A percentile compares a stretch with the other conserved stretches of the same genome.
phyloP scores from a whole-genome alignment of 805 yeast species.

The Candida nemodendra region DNA sequence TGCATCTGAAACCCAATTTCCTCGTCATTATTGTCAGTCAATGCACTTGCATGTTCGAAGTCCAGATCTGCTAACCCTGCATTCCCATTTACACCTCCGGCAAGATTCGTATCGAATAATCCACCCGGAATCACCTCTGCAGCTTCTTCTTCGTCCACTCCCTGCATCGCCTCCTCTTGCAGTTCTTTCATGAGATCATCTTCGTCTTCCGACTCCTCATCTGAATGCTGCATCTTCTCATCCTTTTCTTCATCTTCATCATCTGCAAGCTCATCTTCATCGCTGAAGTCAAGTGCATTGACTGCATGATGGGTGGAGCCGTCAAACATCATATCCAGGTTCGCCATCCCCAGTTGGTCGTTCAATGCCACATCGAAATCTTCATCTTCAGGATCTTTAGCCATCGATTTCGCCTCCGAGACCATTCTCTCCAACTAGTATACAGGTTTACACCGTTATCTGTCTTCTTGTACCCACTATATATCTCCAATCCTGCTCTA shows the following conservation, averaged over 20 bases:
- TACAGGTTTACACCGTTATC: too few species aligned
- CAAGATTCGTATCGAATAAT: slow-evolving; percentile 33
- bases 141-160: slow-evolving; percentile 33
- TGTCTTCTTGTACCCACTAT: slow-evolving; percentile 1
- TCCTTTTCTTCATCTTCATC: slow-evolving; percentile 55
- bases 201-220: slow-evolving; percentile 31
- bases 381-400: slow-evolving; percentile 22
- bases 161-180: slow-evolving; percentile 37
- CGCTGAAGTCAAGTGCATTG: slow-evolving; percentile 92
- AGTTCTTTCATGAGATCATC: slow-evolving; percentile 40
- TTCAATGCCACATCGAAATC: slow-evolving; percentile 33
- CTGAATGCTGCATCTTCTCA: slow-evolving; percentile 41
- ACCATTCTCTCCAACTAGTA: slow-evolving; percentile 4
- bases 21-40: slow-evolving; percentile 24
- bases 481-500: too few species aligned
- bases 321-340: slow-evolving; percentile 35
- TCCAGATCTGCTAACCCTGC: slow-evolving; percentile 32
- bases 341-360: slow-evolving; percentile 32
- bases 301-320: slow-evolving; percentile 75
- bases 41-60: slow-evolving; percentile 27
- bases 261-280: slow-evolving; percentile 91
- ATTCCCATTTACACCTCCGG: slow-evolving; percentile 24
- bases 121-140: slow-evolving; percentile 28
- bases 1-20: slow-evolving; percentile 15
- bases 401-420: neutral